Base-by-base conservation (phyloP, 106 monocot species). In the Gastrodia elata region DNA sequence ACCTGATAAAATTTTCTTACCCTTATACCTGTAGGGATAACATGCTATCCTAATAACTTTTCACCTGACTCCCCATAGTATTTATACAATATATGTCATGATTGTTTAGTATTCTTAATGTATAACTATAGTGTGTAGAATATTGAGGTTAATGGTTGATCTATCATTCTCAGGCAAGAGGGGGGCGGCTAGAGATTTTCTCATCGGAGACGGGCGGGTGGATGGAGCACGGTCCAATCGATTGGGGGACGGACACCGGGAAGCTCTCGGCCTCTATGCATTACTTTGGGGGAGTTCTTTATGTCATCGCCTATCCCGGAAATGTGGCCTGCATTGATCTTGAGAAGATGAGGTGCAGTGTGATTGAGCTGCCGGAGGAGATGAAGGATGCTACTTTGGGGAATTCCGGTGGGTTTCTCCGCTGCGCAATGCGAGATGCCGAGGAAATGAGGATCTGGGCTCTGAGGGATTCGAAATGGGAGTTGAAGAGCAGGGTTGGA, bases 201-300 rank as follows among this genome's bases (percentile, higher is more conserved):
- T 72, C 74, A 1, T 86, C 86, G 9, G 74, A 65, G 42, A 78
- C 68, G 27, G 73, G 73, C 16, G 4, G 1, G 6, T 90, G 89
- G 89, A 34, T 8, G 11, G 72, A 71, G 20, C 75, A 38, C 11
- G 32, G 73, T 37, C 39, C 82, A 25, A n/a, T n/a, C n/a, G 20
- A 75, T 6, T 80, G 70, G 77, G 89, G 81, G 16, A 2, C 82
- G 22, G 77, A 82, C 43, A 84, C 77, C 71, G 72, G 79, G 37
- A 48, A 75, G n/a, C 49, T 90, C 37, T 86, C 86, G 1, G 74
- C 86, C 6, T 82, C 77, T 16, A 84, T 84, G 77, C 79, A 76
- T 30, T 86, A 73, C 73, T 83, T 73, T 39, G 77, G 57, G 3
- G 81, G 79, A 24, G 44, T 71, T 7, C 84, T 90, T 6, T 72